Evolutionary conservation across 495 filamentous ascomycete genomes (phyloP).

Genomic region (Aspergillus cristatus): DNA sequence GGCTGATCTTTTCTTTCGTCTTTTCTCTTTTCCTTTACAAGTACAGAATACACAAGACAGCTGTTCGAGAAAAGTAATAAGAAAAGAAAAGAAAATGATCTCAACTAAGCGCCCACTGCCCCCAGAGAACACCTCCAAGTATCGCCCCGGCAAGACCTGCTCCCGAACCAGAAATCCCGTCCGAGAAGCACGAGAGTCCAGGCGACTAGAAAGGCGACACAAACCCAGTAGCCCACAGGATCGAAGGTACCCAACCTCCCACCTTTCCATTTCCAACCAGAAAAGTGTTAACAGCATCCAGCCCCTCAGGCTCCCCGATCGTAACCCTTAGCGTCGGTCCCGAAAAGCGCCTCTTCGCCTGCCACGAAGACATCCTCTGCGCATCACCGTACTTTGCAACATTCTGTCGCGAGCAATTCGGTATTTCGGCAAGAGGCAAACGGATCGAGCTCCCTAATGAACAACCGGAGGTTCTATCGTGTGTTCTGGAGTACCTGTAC

Average conservation of each 20-base stretch:
- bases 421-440: slow-evolving; percentile 36
- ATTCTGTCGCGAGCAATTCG: slow-evolving; percentile 9
- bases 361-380: slow-evolving; percentile 77
- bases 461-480: slow-evolving; percentile 83
- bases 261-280: not conserved
- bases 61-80: too few relatives aligned
- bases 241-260: slow-evolving; percentile 26
- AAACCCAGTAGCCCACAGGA: slow-evolving; percentile 27
- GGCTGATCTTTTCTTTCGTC: not conserved
- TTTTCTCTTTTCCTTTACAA: not conserved
- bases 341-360: slow-evolving; percentile 76
- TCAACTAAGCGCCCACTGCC: slow-evolving; percentile 18
- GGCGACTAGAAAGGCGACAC: slow-evolving; percentile 20
- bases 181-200: slow-evolving; percentile 18
- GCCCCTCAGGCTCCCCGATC: slow-evolving; percentile 57
- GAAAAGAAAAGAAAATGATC: slow-evolving; percentile 16
- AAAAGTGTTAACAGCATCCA: slow-evolving; percentile 15
- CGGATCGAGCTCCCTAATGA: slow-evolving; percentile 75
- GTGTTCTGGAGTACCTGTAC: slow-evolving; percentile 85
- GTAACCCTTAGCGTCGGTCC: slow-evolving; percentile 72
- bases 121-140: slow-evolving; percentile 32
- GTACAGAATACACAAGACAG: too few relatives aligned
- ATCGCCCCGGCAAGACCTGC: slow-evolving; percentile 35
- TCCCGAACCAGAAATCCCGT: slow-evolving; percentile 23
- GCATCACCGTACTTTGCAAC: slow-evolving; percentile 65